Evolutionary conservation across 768 basidiomycete genomes (phyloP).

Genomic region (Myochromella boudieri): DNA sequence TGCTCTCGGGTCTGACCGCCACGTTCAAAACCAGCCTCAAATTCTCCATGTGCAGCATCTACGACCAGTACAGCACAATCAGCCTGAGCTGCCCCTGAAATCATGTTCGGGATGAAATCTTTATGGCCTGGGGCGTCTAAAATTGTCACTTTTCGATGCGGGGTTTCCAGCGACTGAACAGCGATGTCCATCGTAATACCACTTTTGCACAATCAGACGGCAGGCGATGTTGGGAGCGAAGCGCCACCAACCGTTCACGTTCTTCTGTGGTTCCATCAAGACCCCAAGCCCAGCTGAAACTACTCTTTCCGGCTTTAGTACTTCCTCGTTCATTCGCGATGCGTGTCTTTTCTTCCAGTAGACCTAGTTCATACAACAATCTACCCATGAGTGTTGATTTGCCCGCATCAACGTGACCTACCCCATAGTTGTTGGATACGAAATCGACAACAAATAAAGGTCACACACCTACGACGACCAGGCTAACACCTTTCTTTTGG

Average conservation of each 20-base stretch:
- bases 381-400: constrained; percentile 98
- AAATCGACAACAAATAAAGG: not conserved
- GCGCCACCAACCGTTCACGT: constrained; percentile 74
- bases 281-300: constrained; percentile 98
- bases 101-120: constrained; percentile 99
- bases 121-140: constrained; percentile 97
- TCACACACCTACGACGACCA: constrained; percentile 86
- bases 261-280: constrained; percentile 93
- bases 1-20: constrained; percentile 98
- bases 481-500: constrained; percentile 70
- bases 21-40: constrained; percentile 92
- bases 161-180: constrained; percentile 71
- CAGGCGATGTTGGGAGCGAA: constrained; percentile 3
- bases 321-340: constrained; percentile 88
- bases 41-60: constrained; percentile 87
- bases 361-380: constrained; percentile 88
- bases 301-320: constrained; percentile 86
- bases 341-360: constrained; percentile 81
- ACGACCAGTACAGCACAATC: constrained; percentile 94
- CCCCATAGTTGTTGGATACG: constrained; percentile 1
- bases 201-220: constrained; percentile 39
- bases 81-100: constrained; percentile 96
- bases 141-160: constrained; percentile 81
- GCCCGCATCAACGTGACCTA: constrained; percentile 98
- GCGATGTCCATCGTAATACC: constrained; percentile 99